A percentile compares a stretch with the other conserved stretches of the same genome.
Conservation (phyloP, 805 yeast genomes). For the Metschnikowia sp. region DNA sequence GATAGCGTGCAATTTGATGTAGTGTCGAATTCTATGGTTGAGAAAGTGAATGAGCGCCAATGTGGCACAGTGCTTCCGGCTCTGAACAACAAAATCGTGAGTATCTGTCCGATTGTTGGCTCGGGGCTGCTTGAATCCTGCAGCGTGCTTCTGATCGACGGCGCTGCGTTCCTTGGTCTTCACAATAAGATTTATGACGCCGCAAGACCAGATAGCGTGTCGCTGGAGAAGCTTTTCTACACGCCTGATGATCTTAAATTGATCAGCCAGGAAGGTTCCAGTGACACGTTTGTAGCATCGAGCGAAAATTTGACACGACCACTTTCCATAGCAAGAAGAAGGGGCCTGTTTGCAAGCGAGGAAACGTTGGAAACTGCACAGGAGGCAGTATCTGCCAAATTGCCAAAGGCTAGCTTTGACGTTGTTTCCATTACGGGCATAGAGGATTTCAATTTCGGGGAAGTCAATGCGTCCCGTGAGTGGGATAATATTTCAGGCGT, state of each 20-base stretch:
- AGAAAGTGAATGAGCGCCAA: slow-evolving; percentile 40
- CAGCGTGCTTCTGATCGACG: slow-evolving; percentile 52
- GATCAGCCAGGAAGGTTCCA: slow-evolving; percentile 8
- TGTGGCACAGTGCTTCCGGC: slow-evolving; percentile 66
- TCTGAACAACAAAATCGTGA: slow-evolving; percentile 48
- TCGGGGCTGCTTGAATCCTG: slow-evolving; percentile 22
- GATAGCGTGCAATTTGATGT: slow-evolving; percentile 38
- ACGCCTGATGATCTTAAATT: slow-evolving; percentile 24
- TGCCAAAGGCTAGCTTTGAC: background rate
- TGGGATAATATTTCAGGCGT: slow-evolving; percentile 6
- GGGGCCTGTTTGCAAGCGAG: background rate
- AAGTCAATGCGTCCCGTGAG: background rate
- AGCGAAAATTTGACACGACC: slow-evolving; percentile 7
- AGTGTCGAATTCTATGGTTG: slow-evolving; percentile 28
- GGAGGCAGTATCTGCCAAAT: background rate
- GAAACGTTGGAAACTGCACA: background rate
- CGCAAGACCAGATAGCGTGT: slow-evolving; percentile 11
- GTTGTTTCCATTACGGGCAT: background rate
- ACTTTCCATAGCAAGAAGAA: slow-evolving; percentile 3
- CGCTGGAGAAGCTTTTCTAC: slow-evolving; percentile 20
- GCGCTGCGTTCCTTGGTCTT: slow-evolving; percentile 53
- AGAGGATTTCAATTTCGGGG: slow-evolving; percentile 6
- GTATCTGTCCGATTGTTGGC: slow-evolving; percentile 35
- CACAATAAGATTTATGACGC: slow-evolving; percentile 43
- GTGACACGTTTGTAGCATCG: slow-evolving; percentile 13